Evolutionary conservation across 257 asterid genomes (phyloP).

Genomic region (Thymus mandschuricus): DNA sequence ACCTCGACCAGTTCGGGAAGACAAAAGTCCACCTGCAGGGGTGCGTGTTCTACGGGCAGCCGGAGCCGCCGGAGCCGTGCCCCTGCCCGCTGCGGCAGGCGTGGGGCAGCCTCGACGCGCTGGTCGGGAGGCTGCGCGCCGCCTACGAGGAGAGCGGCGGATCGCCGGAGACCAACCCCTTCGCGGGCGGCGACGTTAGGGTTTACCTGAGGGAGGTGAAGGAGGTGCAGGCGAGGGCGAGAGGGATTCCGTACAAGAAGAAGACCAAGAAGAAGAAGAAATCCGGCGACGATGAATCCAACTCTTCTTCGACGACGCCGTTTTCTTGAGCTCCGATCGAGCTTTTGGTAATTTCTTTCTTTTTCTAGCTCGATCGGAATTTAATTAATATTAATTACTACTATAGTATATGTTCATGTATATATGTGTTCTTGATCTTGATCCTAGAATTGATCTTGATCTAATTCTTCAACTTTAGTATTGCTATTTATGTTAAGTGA

Average conservation of each 20-base stretch:
- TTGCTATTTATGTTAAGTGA: too few relatives aligned
- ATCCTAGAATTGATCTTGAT: too few relatives aligned
- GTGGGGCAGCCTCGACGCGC: conserved; percentile 85
- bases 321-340: conserved; percentile 42
- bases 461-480: too few relatives aligned
- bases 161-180: conserved; percentile 70
- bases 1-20: conserved; percentile 79
- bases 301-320: conserved; percentile 50
- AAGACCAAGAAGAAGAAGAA: conserved; percentile 56
- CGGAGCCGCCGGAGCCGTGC: conserved; percentile 84
- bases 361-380: too few relatives aligned
- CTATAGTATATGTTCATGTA: too few relatives aligned
- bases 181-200: conserved; percentile 67
- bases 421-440: too few relatives aligned
- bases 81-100: conserved; percentile 81
- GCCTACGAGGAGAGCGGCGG: conserved; percentile 91
- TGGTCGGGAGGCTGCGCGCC: conserved; percentile 75
- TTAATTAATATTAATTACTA: too few relatives aligned
- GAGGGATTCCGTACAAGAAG: conserved; percentile 78
- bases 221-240: conserved; percentile 70
- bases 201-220: conserved; percentile 74
- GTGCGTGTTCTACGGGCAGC: conserved; percentile 78
- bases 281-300: conserved; percentile 39
- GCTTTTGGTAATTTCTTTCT: neutral
- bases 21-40: conserved; percentile 80